Conservation (phyloP, 2,329 filamentous ascomycete genomes). For the Phoma sp. region DNA sequence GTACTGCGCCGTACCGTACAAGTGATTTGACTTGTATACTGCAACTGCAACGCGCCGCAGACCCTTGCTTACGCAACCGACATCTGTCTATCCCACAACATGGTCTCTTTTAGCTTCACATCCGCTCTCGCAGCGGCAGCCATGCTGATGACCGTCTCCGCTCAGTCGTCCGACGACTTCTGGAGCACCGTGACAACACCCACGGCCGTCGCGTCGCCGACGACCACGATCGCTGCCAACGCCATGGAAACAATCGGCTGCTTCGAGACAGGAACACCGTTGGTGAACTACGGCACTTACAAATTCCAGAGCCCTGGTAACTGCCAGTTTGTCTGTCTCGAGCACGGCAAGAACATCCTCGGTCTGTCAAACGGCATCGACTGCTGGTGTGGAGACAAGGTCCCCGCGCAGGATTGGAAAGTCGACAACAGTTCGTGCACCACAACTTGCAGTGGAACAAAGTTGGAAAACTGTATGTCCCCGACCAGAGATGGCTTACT, state of each 20-base stretch:
- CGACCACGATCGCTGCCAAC: conserved; percentile 33
- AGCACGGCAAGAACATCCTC: conserved; percentile 61
- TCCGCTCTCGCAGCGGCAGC: conserved; percentile 43
- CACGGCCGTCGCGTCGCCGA: conserved; percentile 38
- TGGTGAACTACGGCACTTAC: conserved; percentile 56
- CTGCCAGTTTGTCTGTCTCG: conserved; percentile 60
- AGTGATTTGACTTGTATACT: conserved; percentile 8
- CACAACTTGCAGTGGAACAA: conserved; percentile 68
- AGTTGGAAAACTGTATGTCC: conserved; percentile 67
- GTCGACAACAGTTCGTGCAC: conserved; percentile 67
- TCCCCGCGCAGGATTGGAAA: conserved; percentile 64
- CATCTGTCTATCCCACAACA: conserved; percentile 23
- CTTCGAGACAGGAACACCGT: conserved; percentile 55
- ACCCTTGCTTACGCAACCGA: conserved; percentile 7
- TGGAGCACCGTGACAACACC: conserved; percentile 25
- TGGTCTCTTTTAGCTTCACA: conserved; percentile 42
- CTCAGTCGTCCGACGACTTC: conserved; percentile 26
- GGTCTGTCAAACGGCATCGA: conserved; percentile 65
- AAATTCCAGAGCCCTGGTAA: conserved; percentile 62
- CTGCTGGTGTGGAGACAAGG: conserved; percentile 75
- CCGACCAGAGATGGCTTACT: background rate
- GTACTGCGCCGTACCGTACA: conserved; percentile 24
- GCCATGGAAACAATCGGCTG: conserved; percentile 55
- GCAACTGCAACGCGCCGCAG: conserved; percentile 25
- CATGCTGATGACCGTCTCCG: conserved; percentile 34